Evolutionary conservation across 495 filamentous ascomycete genomes (phyloP).

Genomic region (Cryomyces minteri): DNA sequence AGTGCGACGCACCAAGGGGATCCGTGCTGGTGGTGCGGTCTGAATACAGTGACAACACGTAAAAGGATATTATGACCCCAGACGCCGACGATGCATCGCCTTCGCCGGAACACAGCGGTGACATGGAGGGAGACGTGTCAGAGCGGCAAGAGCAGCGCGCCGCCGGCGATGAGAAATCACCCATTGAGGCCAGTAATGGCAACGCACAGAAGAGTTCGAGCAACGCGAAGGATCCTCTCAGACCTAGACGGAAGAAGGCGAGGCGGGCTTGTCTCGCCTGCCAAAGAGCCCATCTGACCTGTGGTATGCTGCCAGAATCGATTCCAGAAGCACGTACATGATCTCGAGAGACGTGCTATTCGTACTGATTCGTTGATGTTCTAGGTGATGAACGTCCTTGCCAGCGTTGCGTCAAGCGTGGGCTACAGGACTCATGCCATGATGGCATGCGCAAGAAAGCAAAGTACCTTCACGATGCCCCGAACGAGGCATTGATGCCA

Average conservation of each 20-base stretch:
- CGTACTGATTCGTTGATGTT: conserved; percentile 2
- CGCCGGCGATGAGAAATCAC: conserved; percentile 33
- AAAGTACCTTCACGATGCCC: conserved; percentile 95
- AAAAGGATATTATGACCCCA: conserved; percentile 30
- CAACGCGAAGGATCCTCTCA: conserved; percentile 66
- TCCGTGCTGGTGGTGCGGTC: no score
- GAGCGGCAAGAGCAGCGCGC: conserved; percentile 40
- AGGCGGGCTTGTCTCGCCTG: conserved; percentile 90
- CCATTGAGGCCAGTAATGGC: conserved; percentile 24
- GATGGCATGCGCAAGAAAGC: conserved; percentile 97
- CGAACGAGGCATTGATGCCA: conserved; percentile 54
- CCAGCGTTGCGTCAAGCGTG: conserved; percentile 82
- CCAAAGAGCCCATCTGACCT: conserved; percentile 92
- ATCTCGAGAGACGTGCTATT: conserved; percentile 1
- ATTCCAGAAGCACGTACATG: not conserved
- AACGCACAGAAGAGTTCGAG: conserved; percentile 37
- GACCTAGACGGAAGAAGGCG: conserved; percentile 89
- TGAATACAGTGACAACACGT: no score
- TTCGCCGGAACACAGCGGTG: conserved; percentile 26
- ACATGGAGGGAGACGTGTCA: conserved; percentile 32
- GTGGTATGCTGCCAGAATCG: conserved; percentile 46
- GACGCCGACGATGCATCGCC: conserved; percentile 31
- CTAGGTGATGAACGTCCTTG: conserved; percentile 78
- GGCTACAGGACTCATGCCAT: conserved; percentile 74
- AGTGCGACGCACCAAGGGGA: no score